Base-by-base conservation (phyloP, 164 flowering plant species). In the Kingdonia uniflora region DNA sequence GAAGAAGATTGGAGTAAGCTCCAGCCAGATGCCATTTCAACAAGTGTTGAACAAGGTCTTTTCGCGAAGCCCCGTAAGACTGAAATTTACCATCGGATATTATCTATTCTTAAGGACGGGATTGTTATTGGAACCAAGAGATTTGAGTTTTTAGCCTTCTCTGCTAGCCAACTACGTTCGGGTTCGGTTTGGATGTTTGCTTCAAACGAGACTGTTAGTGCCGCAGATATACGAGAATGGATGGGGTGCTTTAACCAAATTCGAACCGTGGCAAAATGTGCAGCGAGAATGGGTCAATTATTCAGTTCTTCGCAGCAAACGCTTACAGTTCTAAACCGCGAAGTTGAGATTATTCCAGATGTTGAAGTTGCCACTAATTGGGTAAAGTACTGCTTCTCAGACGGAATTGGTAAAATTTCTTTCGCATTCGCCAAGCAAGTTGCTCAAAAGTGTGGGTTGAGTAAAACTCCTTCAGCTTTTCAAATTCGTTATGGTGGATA, bases 111-210 rank as follows among this genome's bases (percentile, higher is more conserved):
- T 13, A 70, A 59, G 46, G 76, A 89, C 54, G 99, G 97, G 50
- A 70, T 94, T 59, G 65, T 62, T 20, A 80, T 94, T 52, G 97
- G 96, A 42, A 42, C 70, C 8, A 94, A 86, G 60, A 79, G 61
- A 54, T 94, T 80, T 60, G 74, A 87, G 63, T 94, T 94, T 59
- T 67, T 94, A 61, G 99, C 97, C 22, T 94, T 94, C 76, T 94
- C 99, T 14, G 97, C 99, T 0, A 89, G 99, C 65, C 99, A 94
- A 57, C 77, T 94, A 14, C 89, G 95, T 13, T 77, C 85, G 20
- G 84, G 67, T 69, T 76, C 97, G n/a, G 83, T 83, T 41, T 94
- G 99, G 99, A 86, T 94, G 96, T 94, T 94, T 82, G 90, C 99
- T 65, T 87, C 99, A 7, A 94, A 85, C 65, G 75, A 76, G 1